Evolutionary conservation across 495 filamentous ascomycete species (phyloP).

Genomic region (Hyphodiscus hymeniophilus): DNA sequence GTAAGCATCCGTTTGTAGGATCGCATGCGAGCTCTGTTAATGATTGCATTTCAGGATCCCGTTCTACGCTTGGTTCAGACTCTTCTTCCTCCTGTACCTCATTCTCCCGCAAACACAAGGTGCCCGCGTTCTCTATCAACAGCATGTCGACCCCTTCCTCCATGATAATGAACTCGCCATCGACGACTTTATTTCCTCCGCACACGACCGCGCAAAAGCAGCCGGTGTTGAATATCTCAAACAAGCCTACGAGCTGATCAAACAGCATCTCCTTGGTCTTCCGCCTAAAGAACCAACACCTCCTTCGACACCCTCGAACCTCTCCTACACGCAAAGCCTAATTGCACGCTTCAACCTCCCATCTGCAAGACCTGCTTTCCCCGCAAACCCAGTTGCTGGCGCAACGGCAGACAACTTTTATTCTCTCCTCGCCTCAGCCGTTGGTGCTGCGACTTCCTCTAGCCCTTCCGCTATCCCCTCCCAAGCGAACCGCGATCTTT

Average conservation of each 20-base stretch:
- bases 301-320: constrained; percentile 36
- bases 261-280: constrained; percentile 64
- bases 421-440: constrained; percentile 62
- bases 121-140: constrained; percentile 73
- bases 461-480: constrained; percentile 5
- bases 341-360: constrained; percentile 84
- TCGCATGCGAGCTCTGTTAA: constrained; percentile 1
- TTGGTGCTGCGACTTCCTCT: constrained; percentile 34
- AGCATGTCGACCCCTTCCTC: constrained; percentile 82
- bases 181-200: constrained; percentile 76
- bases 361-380: constrained; percentile 33
- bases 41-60: constrained; percentile 53
- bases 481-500: constrained; percentile 28
- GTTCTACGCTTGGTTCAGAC: constrained; percentile 89
- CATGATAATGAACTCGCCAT: constrained; percentile 80
- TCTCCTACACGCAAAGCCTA: constrained; percentile 67
- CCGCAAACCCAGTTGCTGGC: constrained; percentile 27
- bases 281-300: constrained; percentile 45
- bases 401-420: constrained; percentile 56
- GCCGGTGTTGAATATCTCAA: constrained; percentile 79
- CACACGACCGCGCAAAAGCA: constrained; percentile 70
- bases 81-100: constrained; percentile 84
- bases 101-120: constrained; percentile 96
- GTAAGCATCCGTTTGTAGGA: constrained; percentile 32
- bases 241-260: constrained; percentile 63